These are phyloP conservation scores for Eucalyptus erythrocorys DNA, from an alignment of 345 rosid genomes.

Conservation along the genomic window DNA sequence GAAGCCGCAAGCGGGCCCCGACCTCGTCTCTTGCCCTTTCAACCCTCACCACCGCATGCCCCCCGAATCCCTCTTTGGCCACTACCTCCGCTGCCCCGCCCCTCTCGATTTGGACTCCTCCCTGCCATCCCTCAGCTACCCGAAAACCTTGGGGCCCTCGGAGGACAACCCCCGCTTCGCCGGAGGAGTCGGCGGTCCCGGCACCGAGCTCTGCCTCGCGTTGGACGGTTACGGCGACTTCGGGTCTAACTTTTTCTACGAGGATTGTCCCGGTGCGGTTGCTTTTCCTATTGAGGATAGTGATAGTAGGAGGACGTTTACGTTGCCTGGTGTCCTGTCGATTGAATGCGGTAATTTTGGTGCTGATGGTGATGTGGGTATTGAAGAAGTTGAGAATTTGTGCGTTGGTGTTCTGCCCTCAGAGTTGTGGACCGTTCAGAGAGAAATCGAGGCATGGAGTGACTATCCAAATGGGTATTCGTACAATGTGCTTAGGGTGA, in stretches of 20 bases:
- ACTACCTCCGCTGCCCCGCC: conserved; percentile 59
- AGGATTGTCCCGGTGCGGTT: conserved; percentile 63
- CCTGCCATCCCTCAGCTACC: conserved; percentile 28
- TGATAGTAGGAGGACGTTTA: conserved; percentile 8
- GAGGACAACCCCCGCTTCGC: neutral
- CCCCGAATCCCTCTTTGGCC: conserved; percentile 56
- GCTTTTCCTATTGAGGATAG: conserved; percentile 19
- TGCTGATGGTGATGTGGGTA: conserved; percentile 4
- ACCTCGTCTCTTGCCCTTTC: conserved; percentile 37
- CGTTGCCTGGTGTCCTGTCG: conserved; percentile 45
- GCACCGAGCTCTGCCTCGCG: conserved; percentile 32
- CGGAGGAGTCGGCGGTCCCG: neutral
- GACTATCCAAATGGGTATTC: conserved; percentile 52
- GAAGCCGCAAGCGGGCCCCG: conserved; percentile 2
- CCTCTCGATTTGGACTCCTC: conserved; percentile 19
- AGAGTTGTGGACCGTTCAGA: conserved; percentile 33
- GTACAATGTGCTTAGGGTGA: conserved; percentile 22
- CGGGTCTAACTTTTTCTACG: conserved; percentile 38
- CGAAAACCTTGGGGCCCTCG: conserved; percentile 18
- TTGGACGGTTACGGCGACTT: conserved; percentile 35
- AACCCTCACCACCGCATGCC: conserved; percentile 62
- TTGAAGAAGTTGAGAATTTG: neutral
- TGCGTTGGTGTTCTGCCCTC: conserved; percentile 43
- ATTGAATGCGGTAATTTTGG: conserved; percentile 40
- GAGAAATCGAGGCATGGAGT: conserved; percentile 57